A percentile compares a stretch with the other conserved stretches of the same genome.
Conservation (phyloP, 179 eudicot species). For the Gypsophila paniculata region DNA sequence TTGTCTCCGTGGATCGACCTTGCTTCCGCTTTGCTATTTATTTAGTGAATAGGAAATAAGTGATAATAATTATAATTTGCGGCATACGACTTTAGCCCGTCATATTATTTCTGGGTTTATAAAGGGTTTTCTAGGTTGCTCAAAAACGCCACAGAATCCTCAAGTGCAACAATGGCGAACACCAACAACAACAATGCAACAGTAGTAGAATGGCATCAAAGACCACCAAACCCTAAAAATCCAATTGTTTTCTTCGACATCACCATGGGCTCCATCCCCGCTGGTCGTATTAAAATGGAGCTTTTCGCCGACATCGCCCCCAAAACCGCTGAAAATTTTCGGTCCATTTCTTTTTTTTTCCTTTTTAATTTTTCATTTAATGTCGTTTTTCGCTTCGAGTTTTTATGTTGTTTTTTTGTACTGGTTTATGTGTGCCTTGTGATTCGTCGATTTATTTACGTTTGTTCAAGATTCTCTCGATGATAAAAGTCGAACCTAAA, state of each 20-base stretch:
- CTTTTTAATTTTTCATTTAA: not conserved
- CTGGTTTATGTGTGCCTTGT: no score
- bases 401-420: not conserved
- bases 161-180: constrained; percentile 13
- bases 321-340: constrained; percentile 82
- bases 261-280: constrained; percentile 81
- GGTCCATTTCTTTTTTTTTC: constrained; percentile 30
- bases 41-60: no score
- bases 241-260: constrained; percentile 82
- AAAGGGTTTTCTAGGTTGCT: no score
- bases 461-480: no score
- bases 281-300: constrained; percentile 95
- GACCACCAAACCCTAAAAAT: constrained; percentile 83
- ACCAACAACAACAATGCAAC: constrained; percentile 13
- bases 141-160: no score
- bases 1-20: no score
- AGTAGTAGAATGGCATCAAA: constrained; percentile 87
- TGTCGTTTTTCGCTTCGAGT: not conserved
- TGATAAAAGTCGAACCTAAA: no score
- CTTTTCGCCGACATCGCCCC: constrained; percentile 88
- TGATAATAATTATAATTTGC: no score
- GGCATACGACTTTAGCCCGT: no score
- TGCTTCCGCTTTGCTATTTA: no score
- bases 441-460: no score
- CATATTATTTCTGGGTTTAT: not conserved